Evolutionary conservation across 2,329 filamentous ascomycete species (phyloP).

Genomic region (Ramichloridium luteum): DNA sequence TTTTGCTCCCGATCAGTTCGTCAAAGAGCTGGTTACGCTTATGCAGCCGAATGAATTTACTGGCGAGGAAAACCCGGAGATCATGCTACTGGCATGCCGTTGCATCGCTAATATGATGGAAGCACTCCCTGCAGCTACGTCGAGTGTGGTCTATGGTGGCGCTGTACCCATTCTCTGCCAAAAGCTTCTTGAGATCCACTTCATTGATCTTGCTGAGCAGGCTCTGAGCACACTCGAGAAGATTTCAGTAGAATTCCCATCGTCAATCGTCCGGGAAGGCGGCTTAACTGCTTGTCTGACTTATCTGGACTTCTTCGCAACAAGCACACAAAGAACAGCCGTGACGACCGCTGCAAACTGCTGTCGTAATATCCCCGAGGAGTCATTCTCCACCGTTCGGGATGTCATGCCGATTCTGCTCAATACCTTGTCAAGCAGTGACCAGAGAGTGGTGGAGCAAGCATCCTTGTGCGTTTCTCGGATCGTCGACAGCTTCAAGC

Average conservation of each 20-base stretch:
- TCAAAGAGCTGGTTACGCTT: conserved; percentile 81
- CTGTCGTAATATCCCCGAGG: conserved; percentile 89
- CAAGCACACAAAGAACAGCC: conserved; percentile 88
- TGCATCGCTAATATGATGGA: conserved; percentile 98
- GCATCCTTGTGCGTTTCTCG: conserved; percentile 89
- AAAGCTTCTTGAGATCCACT: conserved; percentile 89
- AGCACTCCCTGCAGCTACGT: conserved; percentile 79
- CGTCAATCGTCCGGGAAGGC: conserved; percentile 88
- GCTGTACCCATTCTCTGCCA: conserved; percentile 90
- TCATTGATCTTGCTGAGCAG: conserved; percentile 95
- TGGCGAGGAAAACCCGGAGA: conserved; percentile 82
- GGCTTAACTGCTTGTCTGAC: conserved; percentile 91
- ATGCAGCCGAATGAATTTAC: conserved; percentile 80
- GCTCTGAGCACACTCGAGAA: conserved; percentile 93
- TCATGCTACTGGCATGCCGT: conserved; percentile 92
- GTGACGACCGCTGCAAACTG: conserved; percentile 97
- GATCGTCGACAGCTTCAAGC: conserved; percentile 93
- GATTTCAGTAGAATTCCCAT: conserved; percentile 91
- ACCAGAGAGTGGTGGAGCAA: conserved; percentile 94
- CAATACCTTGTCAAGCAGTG: conserved; percentile 79
- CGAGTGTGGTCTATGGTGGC: conserved; percentile 93
- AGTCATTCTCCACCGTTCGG: conserved; percentile 79
- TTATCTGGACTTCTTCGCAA: conserved; percentile 94
- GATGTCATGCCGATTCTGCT: conserved; percentile 95
- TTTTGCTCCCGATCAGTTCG: conserved; percentile 86